Conservation (phyloP, 225 moss, liverwort and hornwort species). For the Anthoceros angustus region DNA sequence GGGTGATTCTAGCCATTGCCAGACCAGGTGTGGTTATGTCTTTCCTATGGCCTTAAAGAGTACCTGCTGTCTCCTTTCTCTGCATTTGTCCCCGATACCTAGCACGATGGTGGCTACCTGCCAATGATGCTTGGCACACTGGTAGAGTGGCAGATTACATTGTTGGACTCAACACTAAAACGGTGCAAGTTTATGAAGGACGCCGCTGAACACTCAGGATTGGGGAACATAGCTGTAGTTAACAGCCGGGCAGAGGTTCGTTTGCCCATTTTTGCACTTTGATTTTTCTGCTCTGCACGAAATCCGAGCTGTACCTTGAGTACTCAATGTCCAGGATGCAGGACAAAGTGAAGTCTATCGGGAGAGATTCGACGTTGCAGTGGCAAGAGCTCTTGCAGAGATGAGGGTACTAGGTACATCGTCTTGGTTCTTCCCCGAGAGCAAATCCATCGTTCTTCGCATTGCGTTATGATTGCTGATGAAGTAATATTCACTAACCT, state of each 20-base stretch:
- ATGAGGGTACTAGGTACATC: conserved; percentile 81
- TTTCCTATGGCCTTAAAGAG: too few relatives aligned
- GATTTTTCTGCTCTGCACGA: too few relatives aligned
- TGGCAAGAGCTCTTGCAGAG: conserved; percentile 95
- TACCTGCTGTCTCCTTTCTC: too few relatives aligned
- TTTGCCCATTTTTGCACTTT: background rate
- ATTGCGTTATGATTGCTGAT: background rate
- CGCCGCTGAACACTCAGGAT: conserved; percentile 35
- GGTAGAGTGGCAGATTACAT: conserved; percentile 90
- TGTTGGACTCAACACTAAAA: conserved; percentile 82
- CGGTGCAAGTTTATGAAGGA: conserved; percentile 81
- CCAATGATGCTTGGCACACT: conserved; percentile 1
- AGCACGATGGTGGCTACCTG: background rate
- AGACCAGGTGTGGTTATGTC: conserved; percentile 44
- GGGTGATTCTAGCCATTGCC: conserved; percentile 78
- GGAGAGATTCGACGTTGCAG: conserved; percentile 65
- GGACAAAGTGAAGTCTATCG: conserved; percentile 50
- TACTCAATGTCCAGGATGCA: conserved; percentile 34
- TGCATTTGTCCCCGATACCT: too few relatives aligned
- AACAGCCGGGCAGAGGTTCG: conserved; percentile 78
- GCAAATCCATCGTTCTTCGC: conserved; percentile 2
- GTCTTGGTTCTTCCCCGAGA: too few relatives aligned
- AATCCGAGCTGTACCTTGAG: background rate
- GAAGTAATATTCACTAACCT: too few relatives aligned
- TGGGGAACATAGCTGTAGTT: conserved; percentile 55